phyloP scores from a whole-genome alignment of 108 stramenopile species.

The Cyclostephanos invisitatus region DNA sequence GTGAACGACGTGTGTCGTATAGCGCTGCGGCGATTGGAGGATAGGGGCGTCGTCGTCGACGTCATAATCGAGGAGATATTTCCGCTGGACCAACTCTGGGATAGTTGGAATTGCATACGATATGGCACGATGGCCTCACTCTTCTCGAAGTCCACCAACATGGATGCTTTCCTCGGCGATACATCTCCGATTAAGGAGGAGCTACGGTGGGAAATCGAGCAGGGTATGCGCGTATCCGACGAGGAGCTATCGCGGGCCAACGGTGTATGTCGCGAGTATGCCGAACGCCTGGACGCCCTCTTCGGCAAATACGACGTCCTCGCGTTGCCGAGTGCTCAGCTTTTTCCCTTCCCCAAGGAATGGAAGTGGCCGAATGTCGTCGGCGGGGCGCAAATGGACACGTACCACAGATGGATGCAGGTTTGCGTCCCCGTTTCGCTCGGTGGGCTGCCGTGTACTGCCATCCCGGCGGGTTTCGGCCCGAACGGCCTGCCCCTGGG shows the following conservation, averaged over 20 bases:
- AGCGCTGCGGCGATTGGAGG: constrained; percentile 28
- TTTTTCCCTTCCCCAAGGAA: neutral
- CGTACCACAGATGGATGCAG: constrained; percentile 70
- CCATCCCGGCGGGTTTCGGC: constrained; percentile 49
- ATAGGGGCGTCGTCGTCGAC: constrained; percentile 16
- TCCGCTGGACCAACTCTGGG: constrained; percentile 42
- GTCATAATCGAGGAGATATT: constrained; percentile 18
- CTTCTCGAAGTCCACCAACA: too few relatives aligned
- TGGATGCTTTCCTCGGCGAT: too few relatives aligned
- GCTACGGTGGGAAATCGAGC: too few relatives aligned
- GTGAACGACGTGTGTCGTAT: constrained; percentile 36
- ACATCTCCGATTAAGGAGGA: too few relatives aligned
- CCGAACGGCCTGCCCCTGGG: constrained; percentile 46
- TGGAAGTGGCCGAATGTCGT: too few relatives aligned
- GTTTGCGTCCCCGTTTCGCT: constrained; percentile 55
- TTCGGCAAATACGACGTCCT: too few relatives aligned
- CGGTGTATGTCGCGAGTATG: too few relatives aligned
- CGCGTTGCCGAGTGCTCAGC: too few relatives aligned
- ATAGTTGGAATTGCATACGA: constrained; percentile 50
- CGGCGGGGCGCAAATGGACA: constrained; percentile 30
- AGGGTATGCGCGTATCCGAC: too few relatives aligned
- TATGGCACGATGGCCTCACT: constrained; percentile 1
- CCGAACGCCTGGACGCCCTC: too few relatives aligned
- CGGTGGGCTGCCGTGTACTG: constrained; percentile 53
- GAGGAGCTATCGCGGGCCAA: too few relatives aligned